A percentile compares a stretch with the other conserved stretches of the same genome.
Conservation (phyloP, 169 alveolate genomes). For the Neospora caninum region DNA sequence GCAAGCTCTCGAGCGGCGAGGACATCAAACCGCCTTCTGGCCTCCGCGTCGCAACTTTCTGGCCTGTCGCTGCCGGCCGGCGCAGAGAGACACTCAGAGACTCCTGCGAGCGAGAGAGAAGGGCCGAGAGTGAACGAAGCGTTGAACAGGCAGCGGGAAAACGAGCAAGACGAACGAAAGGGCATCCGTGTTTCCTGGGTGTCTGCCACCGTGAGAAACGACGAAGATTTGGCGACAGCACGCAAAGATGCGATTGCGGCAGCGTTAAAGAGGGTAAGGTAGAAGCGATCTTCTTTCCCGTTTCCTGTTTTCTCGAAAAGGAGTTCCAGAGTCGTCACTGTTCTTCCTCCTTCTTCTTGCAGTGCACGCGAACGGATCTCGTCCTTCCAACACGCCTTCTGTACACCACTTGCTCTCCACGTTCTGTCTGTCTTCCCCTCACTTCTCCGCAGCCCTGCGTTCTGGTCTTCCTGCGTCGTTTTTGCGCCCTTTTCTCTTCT, state of each 20-base stretch:
- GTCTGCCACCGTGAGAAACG: not conserved
- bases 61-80: no score
- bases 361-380: not conserved
- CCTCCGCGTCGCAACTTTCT: not conserved
- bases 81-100: not conserved
- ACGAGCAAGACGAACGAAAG: not conserved
- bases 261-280: not conserved
- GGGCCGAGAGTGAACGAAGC: not conserved
- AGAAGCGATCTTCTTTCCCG: not conserved
- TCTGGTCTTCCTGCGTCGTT: not conserved
- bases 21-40: not conserved
- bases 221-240: not conserved
- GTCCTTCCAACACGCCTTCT: not conserved
- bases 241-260: not conserved
- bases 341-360: not conserved
- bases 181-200: not conserved
- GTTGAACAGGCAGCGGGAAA: not conserved
- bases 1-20: not conserved
- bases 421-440: not conserved
- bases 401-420: not conserved
- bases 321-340: not conserved
- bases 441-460: not conserved
- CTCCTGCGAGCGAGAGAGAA: not conserved
- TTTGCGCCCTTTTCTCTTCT: not conserved
- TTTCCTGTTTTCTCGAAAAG: not conserved